These are phyloP conservation scores for Rhododendron williamsianum DNA, from an alignment of 148 eudicot species.

Conservation along the genomic window DNA sequence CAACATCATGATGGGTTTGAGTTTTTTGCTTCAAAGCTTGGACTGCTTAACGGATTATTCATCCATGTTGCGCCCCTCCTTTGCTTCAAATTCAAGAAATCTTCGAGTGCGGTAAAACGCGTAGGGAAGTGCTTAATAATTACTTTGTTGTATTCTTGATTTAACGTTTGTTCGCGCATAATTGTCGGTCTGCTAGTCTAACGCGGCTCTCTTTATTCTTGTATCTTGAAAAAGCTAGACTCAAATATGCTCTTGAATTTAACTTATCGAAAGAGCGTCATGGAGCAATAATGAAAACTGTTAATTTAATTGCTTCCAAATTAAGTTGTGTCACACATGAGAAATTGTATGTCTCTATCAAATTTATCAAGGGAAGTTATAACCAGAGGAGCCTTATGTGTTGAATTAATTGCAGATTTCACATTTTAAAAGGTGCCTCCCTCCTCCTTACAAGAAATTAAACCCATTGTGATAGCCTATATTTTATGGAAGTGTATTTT, in stretches of 20 bases:
- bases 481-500: not conserved
- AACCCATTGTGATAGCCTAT: no score
- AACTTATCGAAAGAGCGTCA: not conserved
- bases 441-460: not conserved
- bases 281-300: not conserved
- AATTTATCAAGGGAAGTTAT: not conserved
- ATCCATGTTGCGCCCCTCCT: not conserved
- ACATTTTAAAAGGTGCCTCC: not conserved
- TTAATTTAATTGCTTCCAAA: not conserved
- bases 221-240: not conserved
- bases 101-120: constrained; percentile 7
- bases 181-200: not conserved
- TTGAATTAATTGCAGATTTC: not conserved
- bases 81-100: constrained; percentile 17
- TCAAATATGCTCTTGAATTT: not conserved
- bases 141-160: not conserved
- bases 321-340: not conserved
- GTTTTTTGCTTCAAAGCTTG: constrained; percentile 22
- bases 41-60: constrained; percentile 11
- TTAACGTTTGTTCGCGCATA: not conserved
- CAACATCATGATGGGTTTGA: constrained; percentile 22
- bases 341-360: not conserved
- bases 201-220: not conserved
- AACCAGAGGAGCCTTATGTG: not conserved
- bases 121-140: not conserved